Evolutionary conservation across 257 asterid species (phyloP).

Genomic region (Jaltomata sinuosa): DNA sequence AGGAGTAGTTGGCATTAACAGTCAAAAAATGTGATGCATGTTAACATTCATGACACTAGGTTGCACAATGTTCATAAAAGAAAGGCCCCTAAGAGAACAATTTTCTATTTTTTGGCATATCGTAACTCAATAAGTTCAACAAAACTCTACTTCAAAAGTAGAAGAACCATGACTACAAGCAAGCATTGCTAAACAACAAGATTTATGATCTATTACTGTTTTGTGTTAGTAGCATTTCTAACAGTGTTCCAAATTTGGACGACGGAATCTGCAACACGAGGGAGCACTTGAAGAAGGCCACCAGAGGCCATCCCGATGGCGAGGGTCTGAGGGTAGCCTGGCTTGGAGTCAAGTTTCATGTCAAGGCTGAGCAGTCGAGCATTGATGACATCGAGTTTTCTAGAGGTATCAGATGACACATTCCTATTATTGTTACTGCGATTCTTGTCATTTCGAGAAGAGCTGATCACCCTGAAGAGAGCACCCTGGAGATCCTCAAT

Average conservation of each 20-base stretch:
- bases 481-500: slow-evolving; percentile 82
- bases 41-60: not conserved
- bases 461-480: slow-evolving; percentile 36
- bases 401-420: slow-evolving; percentile 23
- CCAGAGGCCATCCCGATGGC: slow-evolving; percentile 68
- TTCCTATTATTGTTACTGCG: slow-evolving; percentile 19
- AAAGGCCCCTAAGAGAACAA: not conserved
- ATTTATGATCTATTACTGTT: not conserved
- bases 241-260: slow-evolving; percentile 52
- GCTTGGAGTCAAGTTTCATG: slow-evolving; percentile 76
- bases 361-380: slow-evolving; percentile 56
- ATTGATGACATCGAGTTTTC: slow-evolving; percentile 61
- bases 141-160: not conserved
- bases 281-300: slow-evolving; percentile 19
- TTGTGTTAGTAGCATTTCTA: slow-evolving; percentile 29
- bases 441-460: slow-evolving; percentile 16
- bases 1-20: not conserved
- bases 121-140: not conserved
- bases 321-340: slow-evolving; percentile 56
- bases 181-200: not conserved
- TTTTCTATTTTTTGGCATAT: not conserved
- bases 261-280: slow-evolving; percentile 37
- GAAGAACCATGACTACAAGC: not conserved
- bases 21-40: not conserved
- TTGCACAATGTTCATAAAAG: not conserved